Base-by-base conservation (phyloP, 345 rosid genomes). In the Syzygium grande region DNA sequence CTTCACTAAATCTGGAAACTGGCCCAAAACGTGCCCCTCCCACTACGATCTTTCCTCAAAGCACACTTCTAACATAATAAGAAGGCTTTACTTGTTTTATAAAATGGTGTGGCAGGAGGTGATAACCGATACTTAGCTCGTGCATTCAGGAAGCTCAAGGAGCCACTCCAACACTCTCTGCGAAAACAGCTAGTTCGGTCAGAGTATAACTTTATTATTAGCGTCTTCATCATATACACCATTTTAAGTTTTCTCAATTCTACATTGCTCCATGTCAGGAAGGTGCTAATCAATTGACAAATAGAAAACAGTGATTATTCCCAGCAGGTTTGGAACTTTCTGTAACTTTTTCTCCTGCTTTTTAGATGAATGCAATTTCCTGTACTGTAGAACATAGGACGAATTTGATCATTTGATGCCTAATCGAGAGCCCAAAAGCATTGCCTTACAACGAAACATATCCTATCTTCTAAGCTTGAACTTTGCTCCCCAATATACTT, bases 101-200 rank as follows among this genome's bases (percentile, higher is more conserved):
- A 34, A 17, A 68, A 68, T 68, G 80, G 9, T 10, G 43, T 12
- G 89, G 89, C 94, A 95, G 95, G 97, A 93, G 51, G 91, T 90
- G 86, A 86, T 90, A 52, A 92, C 91, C 12, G 91, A 88, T 86
- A 89, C 85, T 79, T 84, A 51, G 49, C 61, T 49, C 41, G 59
- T 55, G 51, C 85, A 73, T 34, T 88, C 87, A 22, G 78, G 80
- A 23, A 86, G 56, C 80, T 61, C 83, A 49, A 51, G 34, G 87
- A 41, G 43, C 23, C 46, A 49, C 14, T 49, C 80, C 30, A 61
- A 86, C 49, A 27, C 83, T 59, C 79, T 86, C 56, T 6, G 14
- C 79, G 17, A 16, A 30, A 34, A 17, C 46, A 34, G 80, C 46
- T 34, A 34, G 49, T 73, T 73, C 13, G 11, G 23, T 34, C 79